Conservation (phyloP, 768 basidiomycete genomes). For the Strobilomyces dryophilus region DNA sequence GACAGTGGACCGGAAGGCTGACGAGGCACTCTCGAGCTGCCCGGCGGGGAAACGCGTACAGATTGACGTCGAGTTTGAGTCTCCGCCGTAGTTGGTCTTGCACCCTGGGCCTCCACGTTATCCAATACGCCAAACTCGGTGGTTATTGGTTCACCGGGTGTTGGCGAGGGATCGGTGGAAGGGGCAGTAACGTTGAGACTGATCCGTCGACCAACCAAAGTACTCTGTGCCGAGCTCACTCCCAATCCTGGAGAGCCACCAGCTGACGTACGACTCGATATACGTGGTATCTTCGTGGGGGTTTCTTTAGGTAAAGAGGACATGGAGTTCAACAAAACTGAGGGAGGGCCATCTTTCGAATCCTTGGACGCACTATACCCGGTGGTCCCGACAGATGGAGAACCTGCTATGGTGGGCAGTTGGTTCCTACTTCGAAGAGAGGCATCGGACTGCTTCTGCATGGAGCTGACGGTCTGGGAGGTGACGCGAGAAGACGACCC, state of each 20-base stretch:
- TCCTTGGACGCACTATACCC: slow-evolving; percentile 52
- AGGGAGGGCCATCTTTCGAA: slow-evolving; percentile 50
- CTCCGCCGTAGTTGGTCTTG: slow-evolving; percentile 35
- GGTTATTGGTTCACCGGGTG: slow-evolving; percentile 38
- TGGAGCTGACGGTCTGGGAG: slow-evolving; percentile 80
- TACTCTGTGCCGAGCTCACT: slow-evolving; percentile 47
- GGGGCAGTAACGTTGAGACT: slow-evolving; percentile 57
- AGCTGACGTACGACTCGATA: slow-evolving; percentile 79
- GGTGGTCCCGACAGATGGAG: slow-evolving; percentile 77
- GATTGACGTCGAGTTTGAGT: slow-evolving; percentile 48
- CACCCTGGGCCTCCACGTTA: slow-evolving; percentile 45
- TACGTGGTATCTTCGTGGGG: slow-evolving; percentile 90
- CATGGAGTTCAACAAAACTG: slow-evolving; percentile 48
- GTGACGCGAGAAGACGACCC: slow-evolving; percentile 59
- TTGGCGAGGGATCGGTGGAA: slow-evolving; percentile 66
- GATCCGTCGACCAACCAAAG: slow-evolving; percentile 55
- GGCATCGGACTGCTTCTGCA: slow-evolving; percentile 83
- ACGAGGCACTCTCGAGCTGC: slow-evolving; percentile 58
- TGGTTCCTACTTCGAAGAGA: slow-evolving; percentile 73
- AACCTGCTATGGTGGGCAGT: slow-evolving; percentile 90
- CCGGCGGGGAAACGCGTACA: slow-evolving; percentile 61
- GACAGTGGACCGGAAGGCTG: slow-evolving; percentile 50
- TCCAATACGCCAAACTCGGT: slow-evolving; percentile 86
- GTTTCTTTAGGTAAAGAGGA: slow-evolving; percentile 70
- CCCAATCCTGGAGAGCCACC: slow-evolving; percentile 68